phyloP scores from a whole-genome alignment of 192 early-diverging fungal species.

The Dissophora ornata region DNA sequence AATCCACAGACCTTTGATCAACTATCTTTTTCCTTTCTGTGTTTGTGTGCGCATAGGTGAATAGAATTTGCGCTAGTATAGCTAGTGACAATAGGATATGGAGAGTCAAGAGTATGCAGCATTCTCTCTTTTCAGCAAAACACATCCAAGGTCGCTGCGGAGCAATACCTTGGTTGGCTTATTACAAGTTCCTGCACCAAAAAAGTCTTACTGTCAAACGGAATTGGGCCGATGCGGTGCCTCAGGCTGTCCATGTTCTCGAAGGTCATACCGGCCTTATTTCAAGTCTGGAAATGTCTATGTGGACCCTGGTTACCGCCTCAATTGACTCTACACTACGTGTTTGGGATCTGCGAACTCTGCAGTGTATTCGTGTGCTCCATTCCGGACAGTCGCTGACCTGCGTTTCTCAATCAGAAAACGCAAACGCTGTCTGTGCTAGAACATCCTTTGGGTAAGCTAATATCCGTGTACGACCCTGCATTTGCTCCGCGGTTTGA shows the following conservation, averaged over 20 bases:
- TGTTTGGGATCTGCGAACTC: conserved; percentile 72
- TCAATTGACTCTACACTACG: conserved; percentile 77
- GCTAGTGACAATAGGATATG: conserved; percentile 30
- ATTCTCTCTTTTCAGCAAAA: conserved; percentile 20
- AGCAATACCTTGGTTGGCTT: conserved; percentile 23
- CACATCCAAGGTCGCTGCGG: conserved; percentile 12
- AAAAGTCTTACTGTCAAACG: conserved; percentile 17
- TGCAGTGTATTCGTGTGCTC: conserved; percentile 59
- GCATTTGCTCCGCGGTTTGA: too few species aligned
- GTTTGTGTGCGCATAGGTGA: conserved; percentile 1
- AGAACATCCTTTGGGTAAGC: conserved; percentile 49
- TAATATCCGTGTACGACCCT: background rate
- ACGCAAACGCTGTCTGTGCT: conserved; percentile 28
- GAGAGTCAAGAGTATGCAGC: conserved; percentile 41
- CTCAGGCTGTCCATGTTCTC: conserved; percentile 39
- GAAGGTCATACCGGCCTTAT: conserved; percentile 47
- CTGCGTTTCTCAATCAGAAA: conserved; percentile 39
- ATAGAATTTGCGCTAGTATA: conserved; percentile 22
- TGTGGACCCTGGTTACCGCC: conserved; percentile 66
- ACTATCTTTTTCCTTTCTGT: background rate
- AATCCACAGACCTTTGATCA: background rate
- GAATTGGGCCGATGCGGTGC: conserved; percentile 37
- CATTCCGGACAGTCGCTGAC: conserved; percentile 27
- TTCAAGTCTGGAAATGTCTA: conserved; percentile 40
- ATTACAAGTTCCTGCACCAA: conserved; percentile 32